Evolutionary conservation across 768 basidiomycete species (phyloP), one percentile per base, ranked within the genome.

Genomic region (Tulasnella sp.): DNA sequence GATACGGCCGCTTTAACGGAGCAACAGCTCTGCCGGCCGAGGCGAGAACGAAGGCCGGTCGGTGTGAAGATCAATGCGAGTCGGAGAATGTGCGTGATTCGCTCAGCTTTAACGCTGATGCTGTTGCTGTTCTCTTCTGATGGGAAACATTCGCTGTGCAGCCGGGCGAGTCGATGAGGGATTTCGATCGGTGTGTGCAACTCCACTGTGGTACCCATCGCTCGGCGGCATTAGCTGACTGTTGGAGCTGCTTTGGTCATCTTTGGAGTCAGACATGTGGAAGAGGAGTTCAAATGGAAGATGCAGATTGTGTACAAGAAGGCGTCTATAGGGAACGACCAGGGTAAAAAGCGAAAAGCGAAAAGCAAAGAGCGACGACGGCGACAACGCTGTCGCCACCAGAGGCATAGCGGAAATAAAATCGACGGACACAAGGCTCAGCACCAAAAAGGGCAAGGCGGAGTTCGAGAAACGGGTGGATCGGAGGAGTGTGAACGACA

Each of bases 401-500:
- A 14, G 26, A 40, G 40, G 40, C 16, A 62, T 7, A 62, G 59
- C 8, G 8, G 7, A 6, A 19, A 65, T 3, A 5, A 37, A 16
- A 36, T 65, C 64, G 34, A n/a, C 34, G 64, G 35, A 65, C 2
- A 17, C 64, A 40, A 36, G 36, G 64, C 11, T 22, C 3, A 22
- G n/a, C 4, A 32, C 42, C 5, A 22, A 41, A 29, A 52, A 47
- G 34, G 44, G 41, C 29, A 70, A 70, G 69, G 52, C 44, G 16
- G 69, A 70, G 34, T 70, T 70, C 9, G 69, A 70, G 8, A 34
- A 37, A 52, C 44, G 44, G 12, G 44, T 36, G 41, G 52, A 47
- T 52, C 69, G 69, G 52, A n/a, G 69, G 69, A 70, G 69, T 52
- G 69, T 70, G 42, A 47, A 62, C 69, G 69, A 70, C 69, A 36